Percentiles rank a stretch among this genome's conserved stretches.
These are phyloP conservation scores for Claviceps sp. DNA, from an alignment of 2,329 filamentous ascomycete genomes.

Conservation along the genomic window DNA sequence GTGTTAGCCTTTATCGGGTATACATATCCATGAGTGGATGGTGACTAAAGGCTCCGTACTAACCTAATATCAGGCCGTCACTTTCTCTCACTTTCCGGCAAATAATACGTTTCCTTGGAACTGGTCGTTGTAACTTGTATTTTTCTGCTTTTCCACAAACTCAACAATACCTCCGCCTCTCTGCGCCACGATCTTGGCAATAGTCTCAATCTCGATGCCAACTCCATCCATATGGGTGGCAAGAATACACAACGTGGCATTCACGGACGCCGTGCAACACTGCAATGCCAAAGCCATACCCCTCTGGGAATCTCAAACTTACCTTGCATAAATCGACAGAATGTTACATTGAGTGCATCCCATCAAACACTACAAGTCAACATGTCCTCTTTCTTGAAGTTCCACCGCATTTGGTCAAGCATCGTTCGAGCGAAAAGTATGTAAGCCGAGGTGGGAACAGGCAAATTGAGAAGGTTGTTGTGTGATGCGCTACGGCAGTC, in stretches of 20 bases:
- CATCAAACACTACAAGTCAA: background rate
- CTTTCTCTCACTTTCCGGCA: background rate
- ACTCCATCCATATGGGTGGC: background rate
- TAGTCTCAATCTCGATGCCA: background rate
- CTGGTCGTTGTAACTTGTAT: background rate
- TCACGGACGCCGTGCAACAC: background rate
- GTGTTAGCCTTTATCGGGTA: no score
- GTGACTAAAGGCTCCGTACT: no score
- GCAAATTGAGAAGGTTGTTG: constrained; percentile 9
- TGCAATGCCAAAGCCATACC: background rate
- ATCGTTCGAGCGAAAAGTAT: constrained; percentile 20
- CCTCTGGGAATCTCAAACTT: background rate
- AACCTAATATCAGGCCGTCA: no score
- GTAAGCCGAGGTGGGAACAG: constrained; percentile 17
- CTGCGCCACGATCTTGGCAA: background rate
- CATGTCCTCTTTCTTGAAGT: background rate
- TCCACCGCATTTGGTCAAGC: background rate
- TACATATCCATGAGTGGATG: no score
- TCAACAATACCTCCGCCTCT: background rate
- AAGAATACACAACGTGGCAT: background rate
- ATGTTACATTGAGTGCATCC: background rate
- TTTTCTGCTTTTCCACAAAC: background rate
- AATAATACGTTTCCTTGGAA: background rate
- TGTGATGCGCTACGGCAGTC: background rate
- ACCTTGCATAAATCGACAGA: background rate